A percentile compares a stretch with the other conserved stretches of the same genome.
Conservation (phyloP, 2,329 filamentous ascomycete species). For the Coniochaeta sp. region DNA sequence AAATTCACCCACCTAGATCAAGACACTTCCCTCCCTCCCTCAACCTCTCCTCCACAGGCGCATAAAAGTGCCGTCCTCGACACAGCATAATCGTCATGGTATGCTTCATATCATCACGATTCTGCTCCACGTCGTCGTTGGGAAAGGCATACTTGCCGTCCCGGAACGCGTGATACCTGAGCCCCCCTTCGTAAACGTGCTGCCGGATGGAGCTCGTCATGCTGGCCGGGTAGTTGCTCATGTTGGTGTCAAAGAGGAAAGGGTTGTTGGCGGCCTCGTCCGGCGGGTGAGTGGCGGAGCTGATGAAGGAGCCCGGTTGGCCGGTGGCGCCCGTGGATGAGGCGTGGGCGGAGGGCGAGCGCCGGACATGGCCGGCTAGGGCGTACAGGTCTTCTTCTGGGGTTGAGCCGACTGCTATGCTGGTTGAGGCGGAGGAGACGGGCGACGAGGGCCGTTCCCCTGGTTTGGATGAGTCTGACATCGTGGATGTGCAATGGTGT, state of each 20-base stretch:
- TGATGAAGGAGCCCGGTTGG: background rate
- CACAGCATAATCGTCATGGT: slow-evolving; percentile 26
- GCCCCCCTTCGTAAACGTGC: slow-evolving; percentile 23
- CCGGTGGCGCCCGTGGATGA: background rate
- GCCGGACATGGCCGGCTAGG: background rate
- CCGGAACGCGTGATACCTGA: slow-evolving; percentile 27
- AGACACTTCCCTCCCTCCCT: slow-evolving; percentile 32
- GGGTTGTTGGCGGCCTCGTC: background rate
- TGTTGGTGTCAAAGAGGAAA: slow-evolving; percentile 10
- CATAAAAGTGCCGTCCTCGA: slow-evolving; percentile 30
- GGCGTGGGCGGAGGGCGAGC: background rate
- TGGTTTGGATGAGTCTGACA: background rate
- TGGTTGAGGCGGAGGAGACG: slow-evolving; percentile 8
- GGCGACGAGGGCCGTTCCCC: background rate
- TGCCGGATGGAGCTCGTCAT: slow-evolving; percentile 18
- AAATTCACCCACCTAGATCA: slow-evolving; percentile 30
- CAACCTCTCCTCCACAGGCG: slow-evolving; percentile 32
- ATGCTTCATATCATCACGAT: slow-evolving; percentile 33
- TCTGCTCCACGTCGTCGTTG: slow-evolving; percentile 32
- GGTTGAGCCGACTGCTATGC: slow-evolving; percentile 7
- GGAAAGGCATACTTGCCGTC: slow-evolving; percentile 26
- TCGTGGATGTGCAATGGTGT: background rate
- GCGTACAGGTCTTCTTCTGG: slow-evolving; percentile 11
- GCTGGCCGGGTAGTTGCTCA: slow-evolving; percentile 17
- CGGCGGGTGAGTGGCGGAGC: background rate